Conservation (phyloP, 176 grass and related monocot genomes). For the Phoenix roebelenii region DNA sequence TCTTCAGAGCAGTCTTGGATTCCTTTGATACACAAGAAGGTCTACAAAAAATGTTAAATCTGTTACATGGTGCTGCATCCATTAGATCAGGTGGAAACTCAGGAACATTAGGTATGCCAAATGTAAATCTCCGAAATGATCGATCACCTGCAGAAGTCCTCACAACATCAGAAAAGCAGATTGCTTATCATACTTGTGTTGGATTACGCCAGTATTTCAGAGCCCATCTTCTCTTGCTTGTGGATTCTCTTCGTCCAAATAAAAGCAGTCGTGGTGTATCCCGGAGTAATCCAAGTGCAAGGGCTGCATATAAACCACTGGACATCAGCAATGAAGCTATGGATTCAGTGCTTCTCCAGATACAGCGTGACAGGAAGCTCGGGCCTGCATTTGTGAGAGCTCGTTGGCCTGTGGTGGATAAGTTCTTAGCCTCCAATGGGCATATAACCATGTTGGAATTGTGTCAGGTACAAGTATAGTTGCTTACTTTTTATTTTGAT, state of each 20-base stretch:
- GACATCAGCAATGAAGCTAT: constrained; percentile 90
- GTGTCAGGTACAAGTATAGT: constrained; percentile 54
- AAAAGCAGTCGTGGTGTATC: constrained; percentile 70
- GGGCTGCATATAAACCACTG: constrained; percentile 77
- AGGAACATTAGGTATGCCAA: constrained; percentile 42
- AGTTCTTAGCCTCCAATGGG: constrained; percentile 80
- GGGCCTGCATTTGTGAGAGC: constrained; percentile 77
- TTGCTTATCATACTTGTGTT: constrained; percentile 93
- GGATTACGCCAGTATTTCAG: constrained; percentile 88
- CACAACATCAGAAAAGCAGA: constrained; percentile 84
- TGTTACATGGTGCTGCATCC: constrained; percentile 64
- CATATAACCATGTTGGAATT: constrained; percentile 85
- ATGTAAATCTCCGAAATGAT: constrained; percentile 47
- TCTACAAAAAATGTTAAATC: constrained; percentile 74
- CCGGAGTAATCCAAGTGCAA: constrained; percentile 67
- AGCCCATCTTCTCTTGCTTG: constrained; percentile 80
- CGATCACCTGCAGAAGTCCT: constrained; percentile 54
- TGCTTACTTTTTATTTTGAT: no score
- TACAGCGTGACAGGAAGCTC: constrained; percentile 90
- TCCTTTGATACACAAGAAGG: constrained; percentile 77
- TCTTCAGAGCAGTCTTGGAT: constrained; percentile 93
- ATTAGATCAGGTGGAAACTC: constrained; percentile 68
- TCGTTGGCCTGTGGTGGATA: constrained; percentile 70
- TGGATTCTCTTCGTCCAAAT: constrained; percentile 88
- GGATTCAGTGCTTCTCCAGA: constrained; percentile 81